Percentiles rank a stretch among this genome's conserved stretches.
These are phyloP conservation scores for Geosmithia morbida DNA, from an alignment of 2,329 filamentous ascomycete species.

Conservation along the genomic window DNA sequence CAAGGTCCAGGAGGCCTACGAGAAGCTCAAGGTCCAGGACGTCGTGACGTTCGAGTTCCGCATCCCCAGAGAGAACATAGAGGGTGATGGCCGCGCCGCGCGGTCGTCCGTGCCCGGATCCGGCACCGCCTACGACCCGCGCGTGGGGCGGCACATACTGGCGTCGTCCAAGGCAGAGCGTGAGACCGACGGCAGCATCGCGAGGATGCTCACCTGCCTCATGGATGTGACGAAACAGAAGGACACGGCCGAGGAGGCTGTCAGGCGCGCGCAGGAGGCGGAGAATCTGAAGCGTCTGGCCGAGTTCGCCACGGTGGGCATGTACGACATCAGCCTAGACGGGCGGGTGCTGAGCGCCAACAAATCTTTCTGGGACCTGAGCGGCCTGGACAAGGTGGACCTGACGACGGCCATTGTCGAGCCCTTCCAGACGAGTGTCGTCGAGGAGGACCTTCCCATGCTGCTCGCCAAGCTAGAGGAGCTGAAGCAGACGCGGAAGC, in stretches of 20 bases:
- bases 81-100: conserved; percentile 6
- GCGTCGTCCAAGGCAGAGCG: conserved; percentile 32
- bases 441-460: conserved; percentile 25
- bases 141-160: conserved; percentile 26
- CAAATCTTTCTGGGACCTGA: conserved; percentile 37
- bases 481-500: conserved; percentile 23
- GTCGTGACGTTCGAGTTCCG: conserved; percentile 33
- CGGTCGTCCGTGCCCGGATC: conserved; percentile 4
- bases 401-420: conserved; percentile 20
- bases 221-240: conserved; percentile 37
- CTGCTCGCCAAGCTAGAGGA: conserved; percentile 23
- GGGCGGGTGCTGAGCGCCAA: conserved; percentile 35
- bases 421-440: conserved; percentile 29
- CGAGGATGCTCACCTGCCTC: conserved; percentile 31
- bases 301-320: conserved; percentile 37
- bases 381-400: conserved; percentile 29
- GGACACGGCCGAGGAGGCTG: conserved; percentile 30
- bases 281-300: conserved; percentile 39
- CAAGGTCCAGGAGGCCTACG: conserved; percentile 24
- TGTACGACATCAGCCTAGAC: conserved; percentile 38
- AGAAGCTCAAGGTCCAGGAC: conserved; percentile 20
- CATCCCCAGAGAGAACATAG: conserved; percentile 10
- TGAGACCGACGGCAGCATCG: conserved; percentile 23
- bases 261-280: conserved; percentile 32
- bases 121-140: conserved; percentile 10